phyloP scores from a whole-genome alignment of 2,329 filamentous ascomycete genomes.

The Neoarthrinium moseri region DNA sequence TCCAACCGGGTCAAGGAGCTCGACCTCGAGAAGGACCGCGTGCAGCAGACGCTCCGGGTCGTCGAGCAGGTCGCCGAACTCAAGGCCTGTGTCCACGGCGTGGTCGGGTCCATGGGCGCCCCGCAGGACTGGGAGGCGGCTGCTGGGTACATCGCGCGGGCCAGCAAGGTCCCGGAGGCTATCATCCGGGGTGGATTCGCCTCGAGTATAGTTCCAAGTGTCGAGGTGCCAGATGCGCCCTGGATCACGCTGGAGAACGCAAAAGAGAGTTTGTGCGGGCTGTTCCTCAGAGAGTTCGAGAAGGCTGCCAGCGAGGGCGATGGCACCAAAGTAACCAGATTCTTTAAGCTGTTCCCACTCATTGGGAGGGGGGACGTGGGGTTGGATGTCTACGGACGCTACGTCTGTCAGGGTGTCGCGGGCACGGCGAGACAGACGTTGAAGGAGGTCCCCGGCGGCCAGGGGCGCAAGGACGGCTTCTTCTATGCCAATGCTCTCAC shows the following conservation, averaged over 20 bases:
- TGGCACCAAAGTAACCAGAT: conserved; percentile 84
- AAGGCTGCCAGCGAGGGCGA: conserved; percentile 86
- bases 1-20: conserved; percentile 84
- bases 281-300: conserved; percentile 94
- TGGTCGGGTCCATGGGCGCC: conserved; percentile 93
- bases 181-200: conserved; percentile 86
- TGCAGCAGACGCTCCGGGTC: conserved; percentile 85
- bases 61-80: conserved; percentile 97
- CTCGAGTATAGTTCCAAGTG: conserved; percentile 87
- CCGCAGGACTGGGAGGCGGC: conserved; percentile 99
- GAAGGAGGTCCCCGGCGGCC: conserved; percentile 62
- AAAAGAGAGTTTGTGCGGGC: conserved; percentile 81
- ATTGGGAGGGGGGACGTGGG: conserved; percentile 88
- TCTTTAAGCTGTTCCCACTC: conserved; percentile 96
- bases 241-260: conserved; percentile 83
- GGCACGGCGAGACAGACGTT: conserved; percentile 77
- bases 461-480: conserved; percentile 70
- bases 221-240: conserved; percentile 91
- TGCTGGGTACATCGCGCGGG: conserved; percentile 82
- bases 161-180: conserved; percentile 74
- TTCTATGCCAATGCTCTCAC: conserved; percentile 92
- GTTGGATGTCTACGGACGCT: conserved; percentile 90
- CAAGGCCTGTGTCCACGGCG: conserved; percentile 92
- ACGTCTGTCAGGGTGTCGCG: conserved; percentile 94
- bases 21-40: conserved; percentile 86